Base-by-base conservation (phyloP, 75 land plant species). In the Cryptomeria japonica region DNA sequence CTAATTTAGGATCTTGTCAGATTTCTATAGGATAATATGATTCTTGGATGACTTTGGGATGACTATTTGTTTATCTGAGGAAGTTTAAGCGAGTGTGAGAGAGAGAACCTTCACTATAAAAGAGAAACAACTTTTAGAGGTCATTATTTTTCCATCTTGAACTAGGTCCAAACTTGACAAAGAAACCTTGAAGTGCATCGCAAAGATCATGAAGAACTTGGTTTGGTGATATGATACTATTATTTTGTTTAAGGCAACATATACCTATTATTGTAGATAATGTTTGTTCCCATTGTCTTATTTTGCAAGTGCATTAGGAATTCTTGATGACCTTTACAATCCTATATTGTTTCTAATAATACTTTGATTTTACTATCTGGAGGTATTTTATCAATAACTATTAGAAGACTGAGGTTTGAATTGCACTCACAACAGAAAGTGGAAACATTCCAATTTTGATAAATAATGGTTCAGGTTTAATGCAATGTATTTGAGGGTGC, bases 401-500 rank as follows among this genome's bases (percentile, higher is more conserved):
- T 37, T 15, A 77, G 18, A 37, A 77, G 44, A 41, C 46, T 39
- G 38, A 41, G 2, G 3, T 38, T 41, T 51, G 36, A 76, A 13
- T 22, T 39, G 82, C 82, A 79, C 38, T 25, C 25, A 39, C 9
- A 10, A 38, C 41, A 37, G 8, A 22, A 25, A 16, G 36, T 12
- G 8, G n/a, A n/a, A 77, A 79, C 9, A 39, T 25, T 79, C 28
- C 39, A 39, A 79, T 79, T 79, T 79, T 22, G 38, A 38, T 79
- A 79, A 39, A 79, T 7, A 10, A 39, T 39, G 82, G 82, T 88
- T 14, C 95, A 98, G 99, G 90, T 96, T 15, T 98, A 98, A 72
- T 95, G 99, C 77, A 98, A 97, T 92, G 99, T 98, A 14, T 98
- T 98, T 92, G 90, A 96, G 85, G 99, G 99, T 82, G 96, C 95